Conservation (phyloP, 805 yeast genomes). For the Zygosaccharomyces bailii region DNA sequence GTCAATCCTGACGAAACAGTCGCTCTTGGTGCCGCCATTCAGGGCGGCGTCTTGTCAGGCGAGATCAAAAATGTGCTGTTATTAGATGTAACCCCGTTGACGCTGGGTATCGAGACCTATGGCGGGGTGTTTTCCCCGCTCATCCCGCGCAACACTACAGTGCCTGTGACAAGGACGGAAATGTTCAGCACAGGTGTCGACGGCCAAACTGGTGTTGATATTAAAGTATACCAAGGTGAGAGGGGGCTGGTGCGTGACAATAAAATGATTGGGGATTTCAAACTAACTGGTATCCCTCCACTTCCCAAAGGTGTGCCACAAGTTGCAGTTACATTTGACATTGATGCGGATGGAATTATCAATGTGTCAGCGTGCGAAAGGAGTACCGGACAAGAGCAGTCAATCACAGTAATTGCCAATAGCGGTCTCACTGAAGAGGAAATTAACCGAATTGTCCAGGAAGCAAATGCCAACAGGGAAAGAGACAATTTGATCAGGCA, state of each 20-base stretch:
- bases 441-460: conserved; percentile 57
- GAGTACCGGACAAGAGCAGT: conserved; percentile 64
- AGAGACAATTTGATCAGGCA: conserved; percentile 57
- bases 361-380: conserved; percentile 79
- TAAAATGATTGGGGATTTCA: conserved; percentile 71
- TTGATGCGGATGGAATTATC: conserved; percentile 80
- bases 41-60: conserved; percentile 82
- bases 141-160: conserved; percentile 72
- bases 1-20: conserved; percentile 94
- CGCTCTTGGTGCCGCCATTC: conserved; percentile 86
- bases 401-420: conserved; percentile 68
- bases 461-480: conserved; percentile 60
- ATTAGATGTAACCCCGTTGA: conserved; percentile 78
- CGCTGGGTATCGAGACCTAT: conserved; percentile 79
- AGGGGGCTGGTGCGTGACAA: conserved; percentile 74
- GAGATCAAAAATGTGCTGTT: conserved; percentile 74
- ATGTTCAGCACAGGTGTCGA: conserved; percentile 79
- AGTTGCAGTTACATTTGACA: conserved; percentile 69
- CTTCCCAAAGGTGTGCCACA: conserved; percentile 81
- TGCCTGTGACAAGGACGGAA: conserved; percentile 72
- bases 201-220: conserved; percentile 79
- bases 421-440: conserved; percentile 69
- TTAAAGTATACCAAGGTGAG: conserved; percentile 79
- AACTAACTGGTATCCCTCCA: conserved; percentile 66
- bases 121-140: conserved; percentile 81